Conservation (phyloP, 129 eudicot species). For the Chrysanthemum lavandulifolium region DNA sequence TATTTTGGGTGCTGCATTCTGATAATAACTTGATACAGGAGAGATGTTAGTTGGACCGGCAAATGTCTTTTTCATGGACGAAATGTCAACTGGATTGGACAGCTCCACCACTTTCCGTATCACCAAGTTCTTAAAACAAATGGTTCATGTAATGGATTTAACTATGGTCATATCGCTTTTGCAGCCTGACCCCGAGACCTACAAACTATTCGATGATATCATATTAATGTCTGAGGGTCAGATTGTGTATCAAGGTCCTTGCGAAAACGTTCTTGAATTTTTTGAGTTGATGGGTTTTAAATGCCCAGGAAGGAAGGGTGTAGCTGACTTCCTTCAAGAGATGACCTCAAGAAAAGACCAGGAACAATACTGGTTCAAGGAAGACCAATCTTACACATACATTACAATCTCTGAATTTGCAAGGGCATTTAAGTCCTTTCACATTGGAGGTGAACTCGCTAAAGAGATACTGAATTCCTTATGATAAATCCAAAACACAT, state of each 20-base stretch:
- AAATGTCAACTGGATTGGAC: conserved; percentile 58
- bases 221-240: conserved; percentile 57
- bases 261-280: conserved; percentile 42
- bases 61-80: conserved; percentile 58
- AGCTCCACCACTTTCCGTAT: conserved; percentile 58
- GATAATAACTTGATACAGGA: conserved; percentile 31
- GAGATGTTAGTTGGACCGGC: conserved; percentile 70
- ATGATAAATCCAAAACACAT: conserved; percentile 30
- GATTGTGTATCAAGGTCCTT: conserved; percentile 63
- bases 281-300: conserved; percentile 52
- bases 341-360: conserved; percentile 35
- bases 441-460: conserved; percentile 27
- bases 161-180: conserved; percentile 55
- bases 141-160: conserved; percentile 50
- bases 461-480: conserved; percentile 20
- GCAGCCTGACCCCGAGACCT: conserved; percentile 66
- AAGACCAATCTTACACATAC: conserved; percentile 21
- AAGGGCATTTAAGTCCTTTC: conserved; percentile 29
- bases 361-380: conserved; percentile 30
- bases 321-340: conserved; percentile 40
- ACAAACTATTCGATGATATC: conserved; percentile 54
- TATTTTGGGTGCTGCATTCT: not conserved
- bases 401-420: conserved; percentile 26
- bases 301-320: conserved; percentile 42
- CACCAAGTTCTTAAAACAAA: conserved; percentile 44